phyloP scores from a whole-genome alignment of 2,329 filamentous ascomycete genomes.

The Epichloe hybrida region DNA sequence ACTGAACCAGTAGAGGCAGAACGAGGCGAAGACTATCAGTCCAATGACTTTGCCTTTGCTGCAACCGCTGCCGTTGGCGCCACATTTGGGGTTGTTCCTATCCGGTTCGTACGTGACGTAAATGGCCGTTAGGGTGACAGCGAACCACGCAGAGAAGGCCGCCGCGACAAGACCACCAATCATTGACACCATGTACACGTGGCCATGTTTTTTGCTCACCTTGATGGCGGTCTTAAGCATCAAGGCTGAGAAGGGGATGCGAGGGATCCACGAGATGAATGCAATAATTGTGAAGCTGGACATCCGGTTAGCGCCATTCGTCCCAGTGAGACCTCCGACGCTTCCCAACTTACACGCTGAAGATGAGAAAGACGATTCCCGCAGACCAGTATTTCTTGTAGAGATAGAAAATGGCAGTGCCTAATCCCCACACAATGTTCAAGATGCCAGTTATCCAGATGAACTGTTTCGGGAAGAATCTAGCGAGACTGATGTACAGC shows the following conservation, averaged over 20 bases:
- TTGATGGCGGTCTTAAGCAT: conserved; percentile 83
- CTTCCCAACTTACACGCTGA: conserved; percentile 23
- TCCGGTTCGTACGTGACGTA: conserved; percentile 72
- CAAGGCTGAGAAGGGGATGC: conserved; percentile 81
- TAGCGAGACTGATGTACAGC: conserved; percentile 61
- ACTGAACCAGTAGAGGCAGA: conserved; percentile 86
- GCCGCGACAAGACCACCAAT: conserved; percentile 66
- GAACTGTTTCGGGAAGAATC: conserved; percentile 73
- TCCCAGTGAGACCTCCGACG: background rate
- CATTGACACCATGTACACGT: conserved; percentile 77
- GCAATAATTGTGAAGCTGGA: conserved; percentile 9
- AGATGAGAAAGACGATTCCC: conserved; percentile 76
- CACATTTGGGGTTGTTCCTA: conserved; percentile 36
- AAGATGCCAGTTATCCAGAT: conserved; percentile 88
- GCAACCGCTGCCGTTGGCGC: conserved; percentile 44
- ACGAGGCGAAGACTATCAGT: conserved; percentile 73
- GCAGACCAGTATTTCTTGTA: conserved; percentile 63
- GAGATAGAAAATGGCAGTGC: conserved; percentile 77
- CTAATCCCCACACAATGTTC: conserved; percentile 75
- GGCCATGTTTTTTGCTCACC: conserved; percentile 68
- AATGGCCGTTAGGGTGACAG: conserved; percentile 71
- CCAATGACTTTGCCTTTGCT: conserved; percentile 69
- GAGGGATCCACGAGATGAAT: conserved; percentile 78
- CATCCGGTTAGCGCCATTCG: background rate
- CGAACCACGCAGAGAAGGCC: conserved; percentile 72